Conservation (phyloP, 2,329 filamentous ascomycete species). For the Botrytis porri region DNA sequence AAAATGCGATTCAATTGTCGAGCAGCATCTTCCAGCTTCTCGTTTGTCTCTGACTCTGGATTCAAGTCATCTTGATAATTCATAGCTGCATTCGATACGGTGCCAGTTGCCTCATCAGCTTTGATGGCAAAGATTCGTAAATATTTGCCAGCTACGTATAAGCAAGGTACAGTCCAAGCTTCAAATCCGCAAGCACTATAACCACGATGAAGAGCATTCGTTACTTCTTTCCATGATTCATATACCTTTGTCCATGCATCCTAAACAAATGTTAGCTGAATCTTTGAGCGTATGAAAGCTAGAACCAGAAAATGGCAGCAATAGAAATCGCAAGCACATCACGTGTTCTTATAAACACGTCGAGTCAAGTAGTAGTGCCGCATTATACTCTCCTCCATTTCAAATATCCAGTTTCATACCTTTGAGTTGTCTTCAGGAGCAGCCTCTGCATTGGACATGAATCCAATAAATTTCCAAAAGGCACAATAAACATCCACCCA, state of each 20-base stretch:
- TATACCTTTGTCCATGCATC: slow-evolving; percentile 72
- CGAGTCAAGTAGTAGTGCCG: background rate
- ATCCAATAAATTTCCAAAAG: slow-evolving; percentile 80
- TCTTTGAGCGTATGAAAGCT: background rate
- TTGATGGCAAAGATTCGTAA: slow-evolving; percentile 85
- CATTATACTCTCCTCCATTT: background rate
- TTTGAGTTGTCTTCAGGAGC: slow-evolving; percentile 37
- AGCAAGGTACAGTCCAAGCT: slow-evolving; percentile 87
- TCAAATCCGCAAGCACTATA: slow-evolving; percentile 75
- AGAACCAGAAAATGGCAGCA: background rate
- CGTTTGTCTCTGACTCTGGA: slow-evolving; percentile 70
- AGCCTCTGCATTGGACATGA: slow-evolving; percentile 66
- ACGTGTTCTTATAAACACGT: background rate
- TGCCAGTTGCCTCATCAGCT: slow-evolving; percentile 70
- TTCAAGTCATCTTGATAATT: slow-evolving; percentile 79
- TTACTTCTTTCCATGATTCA: slow-evolving; percentile 82
- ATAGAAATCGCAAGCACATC: background rate
- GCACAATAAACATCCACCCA: slow-evolving; percentile 83
- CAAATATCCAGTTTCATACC: slow-evolving; percentile 24
- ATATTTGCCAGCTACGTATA: slow-evolving; percentile 86
- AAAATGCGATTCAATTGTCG: slow-evolving; percentile 91
- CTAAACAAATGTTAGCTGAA: slow-evolving; percentile 1
- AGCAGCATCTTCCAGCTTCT: slow-evolving; percentile 86
- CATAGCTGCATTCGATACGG: slow-evolving; percentile 44
- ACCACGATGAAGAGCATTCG: slow-evolving; percentile 72